Percentiles rank a stretch among this genome's conserved stretches.
Conservation (phyloP, 2,329 filamentous ascomycete genomes). For the Epichloe typhina region DNA sequence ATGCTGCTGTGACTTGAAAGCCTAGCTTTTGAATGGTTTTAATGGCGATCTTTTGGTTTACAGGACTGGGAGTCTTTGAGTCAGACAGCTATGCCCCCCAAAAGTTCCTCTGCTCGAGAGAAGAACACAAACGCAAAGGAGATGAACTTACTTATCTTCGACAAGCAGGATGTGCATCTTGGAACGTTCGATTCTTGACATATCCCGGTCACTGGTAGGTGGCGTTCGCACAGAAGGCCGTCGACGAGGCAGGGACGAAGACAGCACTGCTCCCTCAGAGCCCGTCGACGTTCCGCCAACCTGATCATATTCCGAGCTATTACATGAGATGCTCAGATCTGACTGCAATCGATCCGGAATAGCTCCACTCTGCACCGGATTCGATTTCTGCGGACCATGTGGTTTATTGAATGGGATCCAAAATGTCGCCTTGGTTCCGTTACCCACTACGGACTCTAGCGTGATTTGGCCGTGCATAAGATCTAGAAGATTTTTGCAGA, state of each 20-base stretch:
- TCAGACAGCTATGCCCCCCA: background rate
- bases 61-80: constrained; percentile 27
- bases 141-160: constrained; percentile 56
- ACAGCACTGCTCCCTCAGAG: constrained; percentile 14
- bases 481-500: constrained; percentile 68
- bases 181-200: constrained; percentile 44
- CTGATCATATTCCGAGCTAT: constrained; percentile 50
- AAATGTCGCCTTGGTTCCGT: constrained; percentile 62
- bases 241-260: constrained; percentile 15
- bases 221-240: constrained; percentile 22
- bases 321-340: constrained; percentile 51
- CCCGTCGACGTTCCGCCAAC: constrained; percentile 26
- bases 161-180: constrained; percentile 62
- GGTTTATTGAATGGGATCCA: constrained; percentile 67
- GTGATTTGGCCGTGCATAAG: constrained; percentile 67
- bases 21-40: constrained; percentile 63
- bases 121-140: background rate
- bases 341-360: constrained; percentile 56
- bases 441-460: constrained; percentile 51
- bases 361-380: constrained; percentile 46
- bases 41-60: constrained; percentile 65
- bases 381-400: constrained; percentile 32
- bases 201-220: constrained; percentile 29
- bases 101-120: background rate
- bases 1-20: constrained; percentile 57